Percentiles rank a stretch among this genome's conserved stretches.
Evolutionary conservation across 768 basidiomycete species (phyloP).

Genomic region (Scleroderma citrinum): DNA sequence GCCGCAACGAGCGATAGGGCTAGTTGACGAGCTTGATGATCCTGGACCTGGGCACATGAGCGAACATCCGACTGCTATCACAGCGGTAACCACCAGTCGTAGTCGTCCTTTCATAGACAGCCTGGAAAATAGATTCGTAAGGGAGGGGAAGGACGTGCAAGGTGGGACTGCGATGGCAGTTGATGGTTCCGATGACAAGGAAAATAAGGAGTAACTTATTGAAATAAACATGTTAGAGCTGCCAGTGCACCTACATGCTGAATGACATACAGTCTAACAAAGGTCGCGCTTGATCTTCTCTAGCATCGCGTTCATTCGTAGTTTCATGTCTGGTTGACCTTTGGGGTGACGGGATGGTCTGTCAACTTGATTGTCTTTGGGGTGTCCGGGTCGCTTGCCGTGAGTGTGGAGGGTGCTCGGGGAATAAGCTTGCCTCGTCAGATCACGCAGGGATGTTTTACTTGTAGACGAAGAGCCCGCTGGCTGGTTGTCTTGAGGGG

Average conservation of each 20-base stretch:
- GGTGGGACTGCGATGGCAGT: conserved; percentile 35
- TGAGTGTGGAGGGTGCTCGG: conserved; percentile 50
- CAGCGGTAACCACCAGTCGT: conserved; percentile 49
- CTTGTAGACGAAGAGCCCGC: conserved; percentile 6
- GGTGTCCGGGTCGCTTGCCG: conserved; percentile 36
- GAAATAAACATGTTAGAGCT: conserved; percentile 2
- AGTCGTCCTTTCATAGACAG: conserved; percentile 47
- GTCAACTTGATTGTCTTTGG: not conserved
- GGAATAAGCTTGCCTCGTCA: conserved; percentile 59
- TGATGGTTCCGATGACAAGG: conserved; percentile 43
- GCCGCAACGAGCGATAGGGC: conserved; percentile 52
- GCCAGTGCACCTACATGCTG: not conserved
- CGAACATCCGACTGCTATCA: conserved; percentile 67
- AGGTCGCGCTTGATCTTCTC: conserved; percentile 74
- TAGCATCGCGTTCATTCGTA: conserved; percentile 81
- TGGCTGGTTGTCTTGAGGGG: too few relatives aligned
- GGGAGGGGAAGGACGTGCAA: conserved; percentile 30
- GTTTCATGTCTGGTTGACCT: conserved; percentile 72
- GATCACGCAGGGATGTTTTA: conserved; percentile 45
- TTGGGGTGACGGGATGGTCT: conserved; percentile 2
- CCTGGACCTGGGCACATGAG: conserved; percentile 81
- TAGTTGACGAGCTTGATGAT: conserved; percentile 84
- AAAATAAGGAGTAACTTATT: conserved; percentile 28
- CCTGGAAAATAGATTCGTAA: conserved; percentile 61
- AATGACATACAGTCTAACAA: conserved; percentile 21